These are phyloP conservation scores for Hymenoscyphus fraxineus DNA, from an alignment of 2,329 filamentous ascomycete species.

Conservation along the genomic window DNA sequence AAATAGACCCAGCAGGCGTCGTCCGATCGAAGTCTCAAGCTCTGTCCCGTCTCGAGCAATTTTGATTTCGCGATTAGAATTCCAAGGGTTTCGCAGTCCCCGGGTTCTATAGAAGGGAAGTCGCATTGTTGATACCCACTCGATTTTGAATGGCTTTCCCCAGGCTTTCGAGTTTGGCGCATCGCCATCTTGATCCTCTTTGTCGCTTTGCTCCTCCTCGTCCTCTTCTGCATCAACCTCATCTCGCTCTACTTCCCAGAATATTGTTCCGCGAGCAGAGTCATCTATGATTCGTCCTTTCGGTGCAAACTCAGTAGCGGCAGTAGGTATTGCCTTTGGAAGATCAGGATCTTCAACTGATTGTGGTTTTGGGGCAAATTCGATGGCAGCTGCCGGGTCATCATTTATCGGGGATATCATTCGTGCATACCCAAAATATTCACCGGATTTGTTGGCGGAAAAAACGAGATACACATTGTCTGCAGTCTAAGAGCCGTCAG, in stretches of 20 bases:
- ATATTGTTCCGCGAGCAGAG: constrained; percentile 88
- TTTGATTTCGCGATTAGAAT: constrained; percentile 91
- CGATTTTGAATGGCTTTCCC: constrained; percentile 86
- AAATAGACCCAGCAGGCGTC: constrained; percentile 74
- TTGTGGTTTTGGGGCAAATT: constrained; percentile 65
- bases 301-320: constrained; percentile 72
- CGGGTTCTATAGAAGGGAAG: constrained; percentile 87
- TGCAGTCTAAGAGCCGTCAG: constrained; percentile 50
- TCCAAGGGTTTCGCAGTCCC: constrained; percentile 88
- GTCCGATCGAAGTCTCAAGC: constrained; percentile 77
- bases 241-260: constrained; percentile 80
- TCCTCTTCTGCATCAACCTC: constrained; percentile 47
- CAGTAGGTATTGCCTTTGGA: constrained; percentile 75
- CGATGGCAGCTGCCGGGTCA: constrained; percentile 65
- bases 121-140: constrained; percentile 81
- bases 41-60: constrained; percentile 94
- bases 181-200: constrained; percentile 38
- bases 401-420: constrained; percentile 84
- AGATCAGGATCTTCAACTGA: constrained; percentile 58
- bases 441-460: constrained; percentile 94
- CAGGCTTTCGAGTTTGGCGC: constrained; percentile 51
- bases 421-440: constrained; percentile 91
- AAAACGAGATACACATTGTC: constrained; percentile 91
- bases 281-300: constrained; percentile 88
- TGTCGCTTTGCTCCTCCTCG: constrained; percentile 38